Percentiles rank a stretch among this genome's conserved stretches.
Evolutionary conservation across 148 eudicot genomes (phyloP).

Genomic region (Vaccinium corymbosum): DNA sequence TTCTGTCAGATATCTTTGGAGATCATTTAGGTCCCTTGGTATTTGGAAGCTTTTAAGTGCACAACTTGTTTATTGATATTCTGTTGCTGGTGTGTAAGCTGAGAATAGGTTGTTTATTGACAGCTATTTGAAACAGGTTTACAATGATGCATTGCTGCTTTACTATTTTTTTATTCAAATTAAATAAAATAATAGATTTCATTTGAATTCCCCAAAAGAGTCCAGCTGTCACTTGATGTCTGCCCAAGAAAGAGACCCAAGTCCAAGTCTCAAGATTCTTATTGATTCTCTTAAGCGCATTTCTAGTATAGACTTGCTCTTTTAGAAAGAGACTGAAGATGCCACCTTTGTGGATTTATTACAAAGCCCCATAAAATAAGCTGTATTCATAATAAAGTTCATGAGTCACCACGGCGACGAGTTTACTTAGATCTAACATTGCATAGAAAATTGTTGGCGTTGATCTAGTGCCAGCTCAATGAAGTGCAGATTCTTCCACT

Average conservation of each 20-base stretch:
- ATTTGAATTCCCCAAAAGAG: too few relatives aligned
- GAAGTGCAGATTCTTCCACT: neutral
- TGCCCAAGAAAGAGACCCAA: too few relatives aligned
- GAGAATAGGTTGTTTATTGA: neutral
- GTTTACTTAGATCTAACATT: neutral
- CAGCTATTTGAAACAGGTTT: neutral
- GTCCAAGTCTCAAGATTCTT: too few relatives aligned
- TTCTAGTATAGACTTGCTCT: neutral
- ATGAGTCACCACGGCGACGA: neutral
- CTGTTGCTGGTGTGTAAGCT: neutral
- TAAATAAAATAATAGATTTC: too few relatives aligned
- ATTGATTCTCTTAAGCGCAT: neutral
- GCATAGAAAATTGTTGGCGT: neutral
- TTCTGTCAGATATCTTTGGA: neutral
- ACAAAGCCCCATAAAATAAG: neutral
- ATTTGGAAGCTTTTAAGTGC: neutral
- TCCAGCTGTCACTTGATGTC: too few relatives aligned
- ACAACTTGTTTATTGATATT: neutral
- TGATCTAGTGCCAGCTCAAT: neutral
- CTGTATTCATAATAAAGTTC: neutral
- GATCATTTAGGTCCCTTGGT: neutral
- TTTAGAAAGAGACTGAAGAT: neutral
- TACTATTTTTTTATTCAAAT: too few relatives aligned
- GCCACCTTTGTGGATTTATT: constrained; percentile 6
- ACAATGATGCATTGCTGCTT: neutral